These are phyloP conservation scores for Capsicum chinense DNA, from an alignment of 257 asterid genomes.

Conservation along the genomic window DNA sequence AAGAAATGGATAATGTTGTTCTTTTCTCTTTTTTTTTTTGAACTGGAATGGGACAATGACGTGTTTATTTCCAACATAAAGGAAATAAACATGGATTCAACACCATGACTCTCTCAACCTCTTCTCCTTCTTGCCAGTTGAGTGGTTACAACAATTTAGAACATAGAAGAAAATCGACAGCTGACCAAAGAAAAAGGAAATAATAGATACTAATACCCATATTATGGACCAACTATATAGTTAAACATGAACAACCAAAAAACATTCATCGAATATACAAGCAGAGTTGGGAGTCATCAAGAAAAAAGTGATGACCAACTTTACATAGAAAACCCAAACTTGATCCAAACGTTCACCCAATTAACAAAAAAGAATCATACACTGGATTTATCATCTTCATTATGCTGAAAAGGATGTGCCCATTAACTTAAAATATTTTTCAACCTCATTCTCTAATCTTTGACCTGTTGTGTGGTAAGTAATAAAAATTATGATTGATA, in stretches of 20 bases:
- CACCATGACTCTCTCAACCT: neutral
- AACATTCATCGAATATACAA: constrained; percentile 15
- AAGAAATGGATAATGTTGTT: neutral
- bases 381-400: neutral
- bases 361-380: neutral
- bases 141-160: neutral
- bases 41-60: neutral
- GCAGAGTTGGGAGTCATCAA: neutral
- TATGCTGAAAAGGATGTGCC: neutral
- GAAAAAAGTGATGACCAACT: neutral
- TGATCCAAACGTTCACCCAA: constrained; percentile 4
- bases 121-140: constrained; percentile 2
- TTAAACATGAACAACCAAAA: neutral
- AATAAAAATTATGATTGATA: neutral
- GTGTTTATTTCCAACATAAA: neutral
- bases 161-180: neutral
- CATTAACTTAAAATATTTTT: neutral
- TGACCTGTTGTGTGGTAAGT: neutral
- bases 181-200: neutral
- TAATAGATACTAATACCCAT: neutral
- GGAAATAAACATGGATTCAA: constrained; percentile 16
- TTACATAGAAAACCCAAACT: neutral
- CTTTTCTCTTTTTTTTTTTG: neutral
- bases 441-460: constrained; percentile 9
- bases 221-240: neutral